Evolutionary conservation across 257 asterid species (phyloP).

Genomic region (Paraleonurus japonicus): DNA sequence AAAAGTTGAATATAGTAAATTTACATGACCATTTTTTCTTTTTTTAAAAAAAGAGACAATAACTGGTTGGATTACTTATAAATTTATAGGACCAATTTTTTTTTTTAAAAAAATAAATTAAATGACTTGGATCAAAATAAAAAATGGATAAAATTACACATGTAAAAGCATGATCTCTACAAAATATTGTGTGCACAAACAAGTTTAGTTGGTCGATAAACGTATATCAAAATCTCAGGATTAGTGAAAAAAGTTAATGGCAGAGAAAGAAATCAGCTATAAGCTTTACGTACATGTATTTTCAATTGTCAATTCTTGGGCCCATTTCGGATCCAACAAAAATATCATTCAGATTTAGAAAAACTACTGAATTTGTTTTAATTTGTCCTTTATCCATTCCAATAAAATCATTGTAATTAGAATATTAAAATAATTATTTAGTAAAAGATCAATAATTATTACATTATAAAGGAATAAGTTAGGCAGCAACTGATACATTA

Average conservation of each 20-base stretch:
- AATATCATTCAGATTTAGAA: background rate
- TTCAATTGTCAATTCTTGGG: constrained; percentile 7
- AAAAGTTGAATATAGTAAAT: too few species aligned
- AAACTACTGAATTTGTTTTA: background rate
- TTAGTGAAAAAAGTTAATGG: too few species aligned
- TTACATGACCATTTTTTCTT: too few species aligned
- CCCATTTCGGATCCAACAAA: constrained; percentile 16
- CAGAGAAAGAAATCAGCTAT: background rate
- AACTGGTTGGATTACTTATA: too few species aligned
- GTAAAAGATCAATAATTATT: background rate
- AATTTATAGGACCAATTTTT: too few species aligned
- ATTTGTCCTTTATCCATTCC: background rate
- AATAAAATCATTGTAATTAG: background rate
- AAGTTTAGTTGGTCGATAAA: background rate
- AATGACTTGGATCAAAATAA: too few species aligned
- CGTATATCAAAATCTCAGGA: background rate
- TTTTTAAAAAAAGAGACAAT: too few species aligned
- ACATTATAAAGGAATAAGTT: background rate
- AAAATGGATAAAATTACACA: too few species aligned
- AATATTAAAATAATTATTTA: background rate
- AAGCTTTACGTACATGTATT: background rate
- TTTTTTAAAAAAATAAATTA: too few species aligned
- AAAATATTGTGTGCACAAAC: too few species aligned
- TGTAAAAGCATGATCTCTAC: too few species aligned
- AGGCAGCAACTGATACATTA: too few species aligned